Conservation (phyloP, 768 basidiomycete genomes). For the Solioccasus polychromus region DNA sequence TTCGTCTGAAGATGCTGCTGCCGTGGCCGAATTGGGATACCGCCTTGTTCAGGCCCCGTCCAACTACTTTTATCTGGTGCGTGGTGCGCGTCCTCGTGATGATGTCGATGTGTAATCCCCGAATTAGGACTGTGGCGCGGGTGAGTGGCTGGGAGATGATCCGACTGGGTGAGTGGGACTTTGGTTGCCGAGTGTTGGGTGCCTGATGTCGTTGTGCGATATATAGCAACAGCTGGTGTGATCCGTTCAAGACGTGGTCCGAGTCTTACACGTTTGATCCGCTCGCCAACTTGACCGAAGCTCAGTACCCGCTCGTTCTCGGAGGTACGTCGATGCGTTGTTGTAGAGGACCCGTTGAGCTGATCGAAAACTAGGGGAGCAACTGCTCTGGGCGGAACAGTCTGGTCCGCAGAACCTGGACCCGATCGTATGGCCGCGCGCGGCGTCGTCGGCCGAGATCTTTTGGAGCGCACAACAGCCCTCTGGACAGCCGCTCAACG, state of each 20-base stretch:
- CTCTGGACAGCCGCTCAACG: slow-evolving; percentile 32
- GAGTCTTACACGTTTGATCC: slow-evolving; percentile 52
- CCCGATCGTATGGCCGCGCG: slow-evolving; percentile 45
- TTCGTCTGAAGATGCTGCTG: slow-evolving; percentile 37
- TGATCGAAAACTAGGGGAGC: slow-evolving; percentile 25
- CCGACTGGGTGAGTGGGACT: slow-evolving; percentile 32
- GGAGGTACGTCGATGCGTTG: slow-evolving; percentile 21
- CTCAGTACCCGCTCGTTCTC: slow-evolving; percentile 38
- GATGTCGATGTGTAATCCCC: neutral
- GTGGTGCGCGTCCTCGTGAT: neutral
- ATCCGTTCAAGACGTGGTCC: slow-evolving; percentile 53
- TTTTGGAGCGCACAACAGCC: slow-evolving; percentile 50
- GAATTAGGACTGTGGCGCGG: slow-evolving; percentile 44
- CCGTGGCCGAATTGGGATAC: slow-evolving; percentile 39
- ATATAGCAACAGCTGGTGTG: slow-evolving; percentile 45
- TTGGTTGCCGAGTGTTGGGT: neutral
- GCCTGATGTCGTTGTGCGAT: slow-evolving; percentile 2
- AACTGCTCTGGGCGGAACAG: slow-evolving; percentile 48
- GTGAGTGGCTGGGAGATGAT: slow-evolving; percentile 42
- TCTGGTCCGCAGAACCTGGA: slow-evolving; percentile 43
- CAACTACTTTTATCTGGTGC: slow-evolving; percentile 52
- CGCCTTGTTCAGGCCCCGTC: slow-evolving; percentile 47
- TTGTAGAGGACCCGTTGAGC: neutral
- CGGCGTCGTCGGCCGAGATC: slow-evolving; percentile 47
- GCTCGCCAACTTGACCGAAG: slow-evolving; percentile 37